A percentile compares a stretch with the other conserved stretches of the same genome.
Evolutionary conservation across 2,329 filamentous ascomycete species (phyloP).

Genomic region (Triangularia setosa): DNA sequence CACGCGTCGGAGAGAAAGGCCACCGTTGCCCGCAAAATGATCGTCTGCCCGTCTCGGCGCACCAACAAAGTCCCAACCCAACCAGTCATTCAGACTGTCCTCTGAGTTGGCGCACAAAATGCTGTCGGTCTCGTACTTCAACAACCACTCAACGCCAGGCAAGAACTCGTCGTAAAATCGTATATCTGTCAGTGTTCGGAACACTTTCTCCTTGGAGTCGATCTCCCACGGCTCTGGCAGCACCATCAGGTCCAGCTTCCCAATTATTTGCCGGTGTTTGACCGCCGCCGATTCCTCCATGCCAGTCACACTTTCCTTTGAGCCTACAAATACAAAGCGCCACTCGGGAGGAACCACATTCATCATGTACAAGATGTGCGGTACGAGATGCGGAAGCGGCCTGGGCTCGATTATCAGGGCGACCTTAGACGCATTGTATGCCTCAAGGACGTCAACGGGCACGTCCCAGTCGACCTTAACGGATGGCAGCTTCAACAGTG

Average conservation of each 20-base stretch:
- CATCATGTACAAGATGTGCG: slow-evolving; percentile 50
- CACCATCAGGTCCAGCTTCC: slow-evolving; percentile 49
- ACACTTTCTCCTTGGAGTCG: slow-evolving; percentile 45
- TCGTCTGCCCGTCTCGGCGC: slow-evolving; percentile 46
- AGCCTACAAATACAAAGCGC: slow-evolving; percentile 52
- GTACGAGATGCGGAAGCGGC: slow-evolving; percentile 45
- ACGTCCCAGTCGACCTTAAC: slow-evolving; percentile 40
- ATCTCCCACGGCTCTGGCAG: slow-evolving; percentile 47
- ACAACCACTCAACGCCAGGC: slow-evolving; percentile 49
- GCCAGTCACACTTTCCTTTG: slow-evolving; percentile 43
- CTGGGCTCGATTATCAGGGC: slow-evolving; percentile 51
- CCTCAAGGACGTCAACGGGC: slow-evolving; percentile 31
- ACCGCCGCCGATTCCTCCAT: slow-evolving; percentile 44
- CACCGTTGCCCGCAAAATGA: slow-evolving; percentile 49
- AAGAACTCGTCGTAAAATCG: slow-evolving; percentile 52
- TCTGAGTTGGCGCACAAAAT: slow-evolving; percentile 53
- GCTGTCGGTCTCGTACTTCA: slow-evolving; percentile 53
- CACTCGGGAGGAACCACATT: slow-evolving; percentile 51
- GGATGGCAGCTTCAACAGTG: slow-evolving; percentile 37
- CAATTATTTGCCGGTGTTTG: slow-evolving; percentile 45
- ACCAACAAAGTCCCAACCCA: slow-evolving; percentile 53
- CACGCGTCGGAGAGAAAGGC: slow-evolving; percentile 50
- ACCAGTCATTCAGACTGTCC: slow-evolving; percentile 50
- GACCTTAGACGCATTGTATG: slow-evolving; percentile 47
- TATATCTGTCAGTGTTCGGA: slow-evolving; percentile 45